These are phyloP conservation scores for Orychophragmus violaceus DNA, from an alignment of 345 rosid genomes.

Conservation along the genomic window DNA sequence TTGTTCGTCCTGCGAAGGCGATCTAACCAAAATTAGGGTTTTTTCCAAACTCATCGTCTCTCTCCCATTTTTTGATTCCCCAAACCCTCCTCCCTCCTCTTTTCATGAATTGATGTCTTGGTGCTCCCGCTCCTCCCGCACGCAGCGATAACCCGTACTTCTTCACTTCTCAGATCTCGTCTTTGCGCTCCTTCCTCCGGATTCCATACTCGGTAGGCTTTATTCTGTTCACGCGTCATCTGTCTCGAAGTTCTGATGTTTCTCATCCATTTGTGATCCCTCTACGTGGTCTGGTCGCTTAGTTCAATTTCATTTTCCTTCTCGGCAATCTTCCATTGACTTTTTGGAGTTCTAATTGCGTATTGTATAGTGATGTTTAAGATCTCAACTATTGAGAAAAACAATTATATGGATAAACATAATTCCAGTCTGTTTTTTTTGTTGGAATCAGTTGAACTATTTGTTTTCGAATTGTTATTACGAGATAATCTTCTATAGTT, in stretches of 20 bases:
- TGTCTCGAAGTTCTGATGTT: not conserved
- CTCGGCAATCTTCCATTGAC: conserved; percentile 13
- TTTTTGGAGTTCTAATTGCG: conserved; percentile 4
- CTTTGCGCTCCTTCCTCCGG: conserved; percentile 45
- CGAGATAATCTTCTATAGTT: not conserved
- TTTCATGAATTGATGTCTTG: conserved; percentile 34
- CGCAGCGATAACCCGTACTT: conserved; percentile 52
- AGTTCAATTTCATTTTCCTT: not conserved
- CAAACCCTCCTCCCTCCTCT: not conserved
- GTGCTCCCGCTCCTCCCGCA: conserved; percentile 82
- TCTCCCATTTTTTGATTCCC: not conserved
- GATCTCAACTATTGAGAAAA: not conserved
- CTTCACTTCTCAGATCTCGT: conserved; percentile 60
- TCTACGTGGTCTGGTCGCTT: not conserved
- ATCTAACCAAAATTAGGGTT: conserved; percentile 17
- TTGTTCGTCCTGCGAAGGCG: conserved; percentile 12
- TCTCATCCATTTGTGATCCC: not conserved
- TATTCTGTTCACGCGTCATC: not conserved
- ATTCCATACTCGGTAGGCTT: conserved; percentile 49
- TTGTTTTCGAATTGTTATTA: not conserved
- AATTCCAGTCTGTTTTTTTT: not conserved
- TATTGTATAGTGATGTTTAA: conserved; percentile 1
- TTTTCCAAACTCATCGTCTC: not conserved
- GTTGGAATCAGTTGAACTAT: not conserved
- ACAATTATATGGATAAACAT: not conserved